Percentiles rank a stretch among this genome's conserved stretches.
Conservation (phyloP, 176 grass and related monocot genomes). For the Puccinellia tenuiflora region DNA sequence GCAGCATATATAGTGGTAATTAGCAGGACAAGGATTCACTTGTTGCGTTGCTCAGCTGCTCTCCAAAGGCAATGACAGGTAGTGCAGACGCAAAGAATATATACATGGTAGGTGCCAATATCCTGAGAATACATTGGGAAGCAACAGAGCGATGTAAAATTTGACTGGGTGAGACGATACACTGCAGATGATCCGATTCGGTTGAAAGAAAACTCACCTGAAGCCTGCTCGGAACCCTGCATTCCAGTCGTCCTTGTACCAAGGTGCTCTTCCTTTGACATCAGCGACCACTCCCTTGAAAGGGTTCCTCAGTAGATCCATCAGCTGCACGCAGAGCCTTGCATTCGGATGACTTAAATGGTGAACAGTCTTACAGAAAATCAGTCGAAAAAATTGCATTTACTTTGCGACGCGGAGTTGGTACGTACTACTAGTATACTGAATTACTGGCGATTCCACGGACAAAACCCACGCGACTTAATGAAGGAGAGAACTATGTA, state of each 20-base stretch:
- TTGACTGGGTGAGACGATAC: neutral
- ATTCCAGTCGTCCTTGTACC: constrained; percentile 81
- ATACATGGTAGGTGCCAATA: constrained; percentile 84
- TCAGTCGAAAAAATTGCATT: neutral
- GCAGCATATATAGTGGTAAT: neutral
- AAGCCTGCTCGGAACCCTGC: constrained; percentile 45
- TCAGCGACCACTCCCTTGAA: constrained; percentile 59
- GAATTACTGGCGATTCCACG: neutral
- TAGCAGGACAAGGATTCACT: constrained; percentile 4
- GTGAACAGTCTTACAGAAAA: neutral
- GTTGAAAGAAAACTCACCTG: constrained; percentile 34
- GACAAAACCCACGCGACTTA: neutral
- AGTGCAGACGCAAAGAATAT: constrained; percentile 96
- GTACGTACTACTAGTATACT: neutral
- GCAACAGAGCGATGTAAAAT: constrained; percentile 8
- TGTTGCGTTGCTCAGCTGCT: constrained; percentile 71
- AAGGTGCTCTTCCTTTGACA: constrained; percentile 57
- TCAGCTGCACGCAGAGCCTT: constrained; percentile 15
- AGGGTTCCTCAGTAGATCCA: constrained; percentile 42
- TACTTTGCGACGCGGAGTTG: neutral
- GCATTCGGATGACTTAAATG: neutral
- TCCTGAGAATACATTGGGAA: constrained; percentile 43
- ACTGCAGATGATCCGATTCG: neutral
- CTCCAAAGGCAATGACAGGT: constrained; percentile 82
- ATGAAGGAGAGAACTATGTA: neutral